Evolutionary conservation across 805 yeast genomes (phyloP), one percentile per base, ranked within the genome.

Genomic region (Yamadazyma olivae): DNA sequence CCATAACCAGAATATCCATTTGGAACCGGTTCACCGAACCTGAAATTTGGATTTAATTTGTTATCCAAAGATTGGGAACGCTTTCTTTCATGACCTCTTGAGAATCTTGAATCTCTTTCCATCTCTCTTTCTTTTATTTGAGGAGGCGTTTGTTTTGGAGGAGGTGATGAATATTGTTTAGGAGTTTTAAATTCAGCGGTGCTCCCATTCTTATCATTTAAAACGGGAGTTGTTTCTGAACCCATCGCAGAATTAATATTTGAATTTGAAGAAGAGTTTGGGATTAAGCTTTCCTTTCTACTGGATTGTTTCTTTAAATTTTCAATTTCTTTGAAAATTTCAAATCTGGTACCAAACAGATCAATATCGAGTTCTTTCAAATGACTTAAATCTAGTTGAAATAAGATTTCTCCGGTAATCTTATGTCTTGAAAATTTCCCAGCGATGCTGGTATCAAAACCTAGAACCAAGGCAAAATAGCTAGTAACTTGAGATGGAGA

Each of bases 291-390:
- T 7, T 7, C 23, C 7, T 7, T 20, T 20, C 7, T 7, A 20
- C 23, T 20, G 8, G 28, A 25, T n/a, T n/a, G 28, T 36, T 56
- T 53, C 40, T 70, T 70, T 49, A 83, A 64, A 24, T 79, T 75
- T 56, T 87, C 95, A 49, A 93, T 91, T 55, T 87, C 95, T 54
- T 88, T 89, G 59, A 79, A 81, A 31, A 93, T 77, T 57, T 90
- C 96, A 60, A 89, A 93, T 45, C 99, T 74, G 0, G 96, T 90
- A 18, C 99, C 99, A 64, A 93, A 93, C 3, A 95, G 85, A 32
- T 78, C 72, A 35, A 93, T 91, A 38, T 90, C 99, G 39, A 93
- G 67, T 59, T 93, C 99, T 56, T 91, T 93, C 51, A 93, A 71
- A 51, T 85, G 85, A 1, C 87, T 74, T 43, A 91, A 70, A 51